Percentiles rank a stretch among this genome's conserved stretches.
These are phyloP conservation scores for Dianthus caryophyllus DNA, from an alignment of 148 eudicot species.

Conservation along the genomic window DNA sequence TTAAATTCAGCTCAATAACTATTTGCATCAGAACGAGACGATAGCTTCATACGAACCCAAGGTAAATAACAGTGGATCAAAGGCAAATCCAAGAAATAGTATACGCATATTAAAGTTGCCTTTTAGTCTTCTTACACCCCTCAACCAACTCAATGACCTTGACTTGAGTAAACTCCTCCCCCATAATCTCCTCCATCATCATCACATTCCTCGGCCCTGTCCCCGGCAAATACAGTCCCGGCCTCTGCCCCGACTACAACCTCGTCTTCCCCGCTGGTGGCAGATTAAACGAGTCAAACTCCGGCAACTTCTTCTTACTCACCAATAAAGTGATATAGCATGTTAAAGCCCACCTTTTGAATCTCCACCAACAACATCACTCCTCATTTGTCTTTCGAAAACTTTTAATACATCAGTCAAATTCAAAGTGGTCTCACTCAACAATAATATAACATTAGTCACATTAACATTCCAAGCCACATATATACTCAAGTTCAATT, in stretches of 20 bases:
- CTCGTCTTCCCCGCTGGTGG: slow-evolving; percentile 75
- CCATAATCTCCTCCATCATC: slow-evolving; percentile 78
- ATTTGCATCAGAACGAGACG: too few relatives aligned
- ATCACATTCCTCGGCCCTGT: slow-evolving; percentile 74
- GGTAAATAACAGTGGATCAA: too few relatives aligned
- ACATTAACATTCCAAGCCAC: too few relatives aligned
- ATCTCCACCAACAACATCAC: too few relatives aligned
- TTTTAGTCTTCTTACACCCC: slow-evolving; percentile 46
- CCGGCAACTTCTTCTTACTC: slow-evolving; percentile 62
- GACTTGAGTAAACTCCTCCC: slow-evolving; percentile 63
- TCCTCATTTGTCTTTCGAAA: too few relatives aligned
- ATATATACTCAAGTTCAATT: too few relatives aligned
- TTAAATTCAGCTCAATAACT: too few relatives aligned
- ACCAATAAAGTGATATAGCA: too few relatives aligned
- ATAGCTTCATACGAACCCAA: neutral
- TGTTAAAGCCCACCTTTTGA: too few relatives aligned
- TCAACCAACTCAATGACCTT: slow-evolving; percentile 57
- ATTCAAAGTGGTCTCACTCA: too few relatives aligned
- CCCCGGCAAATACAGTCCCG: slow-evolving; percentile 82
- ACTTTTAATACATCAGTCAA: too few relatives aligned
- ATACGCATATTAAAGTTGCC: slow-evolving; percentile 95
- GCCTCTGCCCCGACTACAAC: slow-evolving; percentile 89
- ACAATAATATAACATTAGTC: too few relatives aligned
- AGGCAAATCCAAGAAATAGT: neutral
- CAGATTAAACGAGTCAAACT: slow-evolving; percentile 73